These are phyloP conservation scores for Termitomyces sp. DNA, from an alignment of 768 basidiomycete genomes.

Conservation along the genomic window DNA sequence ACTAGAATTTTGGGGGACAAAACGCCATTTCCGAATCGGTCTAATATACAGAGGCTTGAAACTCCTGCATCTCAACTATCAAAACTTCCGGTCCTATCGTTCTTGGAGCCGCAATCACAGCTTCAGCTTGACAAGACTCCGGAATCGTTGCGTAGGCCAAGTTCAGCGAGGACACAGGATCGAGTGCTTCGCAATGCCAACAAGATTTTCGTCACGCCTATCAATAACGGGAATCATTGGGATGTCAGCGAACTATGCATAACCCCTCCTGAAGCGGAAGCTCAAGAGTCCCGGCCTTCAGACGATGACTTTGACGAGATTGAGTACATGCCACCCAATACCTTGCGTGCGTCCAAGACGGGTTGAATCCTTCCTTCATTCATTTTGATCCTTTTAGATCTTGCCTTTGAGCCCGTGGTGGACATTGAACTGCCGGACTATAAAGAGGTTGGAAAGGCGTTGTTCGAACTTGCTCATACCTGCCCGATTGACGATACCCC, in stretches of 20 bases:
- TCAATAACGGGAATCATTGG: slow-evolving; percentile 69
- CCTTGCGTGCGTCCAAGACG: slow-evolving; percentile 28
- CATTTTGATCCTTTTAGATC: slow-evolving; percentile 26
- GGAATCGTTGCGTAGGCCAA: slow-evolving; percentile 55
- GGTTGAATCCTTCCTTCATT: neutral
- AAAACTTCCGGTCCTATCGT: slow-evolving; percentile 34
- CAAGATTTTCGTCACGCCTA: slow-evolving; percentile 64
- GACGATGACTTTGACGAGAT: slow-evolving; percentile 46
- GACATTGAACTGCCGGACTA: slow-evolving; percentile 47
- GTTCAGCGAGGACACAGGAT: slow-evolving; percentile 64
- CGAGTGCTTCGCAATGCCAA: slow-evolving; percentile 52
- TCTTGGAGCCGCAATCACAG: slow-evolving; percentile 19
- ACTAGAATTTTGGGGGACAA: slow-evolving; percentile 66
- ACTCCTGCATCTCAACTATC: slow-evolving; percentile 32
- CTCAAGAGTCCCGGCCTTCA: slow-evolving; percentile 23
- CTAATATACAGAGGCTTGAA: slow-evolving; percentile 28
- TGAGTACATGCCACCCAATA: slow-evolving; percentile 54
- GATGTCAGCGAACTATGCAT: slow-evolving; percentile 62
- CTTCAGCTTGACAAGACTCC: slow-evolving; percentile 28
- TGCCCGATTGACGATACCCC: slow-evolving; percentile 30
- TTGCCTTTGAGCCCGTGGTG: slow-evolving; percentile 42
- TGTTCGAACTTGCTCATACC: slow-evolving; percentile 34
- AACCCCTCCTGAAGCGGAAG: slow-evolving; percentile 26
- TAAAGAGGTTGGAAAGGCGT: slow-evolving; percentile 35
- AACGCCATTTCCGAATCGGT: slow-evolving; percentile 73